A percentile compares a stretch with the other conserved stretches of the same genome.
Conservation (phyloP, 2,329 filamentous ascomycete genomes). For the Paracamarosporium sp. region DNA sequence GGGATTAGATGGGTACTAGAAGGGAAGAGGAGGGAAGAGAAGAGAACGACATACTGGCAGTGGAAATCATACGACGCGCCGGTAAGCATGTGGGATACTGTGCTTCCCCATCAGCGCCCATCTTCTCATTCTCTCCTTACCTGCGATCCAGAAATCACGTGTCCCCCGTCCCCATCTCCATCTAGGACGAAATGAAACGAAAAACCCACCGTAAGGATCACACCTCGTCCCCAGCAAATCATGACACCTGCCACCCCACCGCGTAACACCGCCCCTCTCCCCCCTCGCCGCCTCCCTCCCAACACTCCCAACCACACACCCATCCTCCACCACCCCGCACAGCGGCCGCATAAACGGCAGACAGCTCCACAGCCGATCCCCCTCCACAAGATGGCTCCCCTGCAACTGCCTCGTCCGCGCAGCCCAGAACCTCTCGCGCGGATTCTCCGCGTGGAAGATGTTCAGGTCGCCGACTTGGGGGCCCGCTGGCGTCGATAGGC, state of each 20-base stretch:
- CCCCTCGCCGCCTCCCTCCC: slow-evolving; percentile 8
- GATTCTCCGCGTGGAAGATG: slow-evolving; percentile 78
- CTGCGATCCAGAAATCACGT: too few relatives aligned
- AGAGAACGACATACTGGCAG: slow-evolving; percentile 70
- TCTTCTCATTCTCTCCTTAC: background rate
- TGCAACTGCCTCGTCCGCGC: slow-evolving; percentile 80
- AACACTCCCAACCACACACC: slow-evolving; percentile 66
- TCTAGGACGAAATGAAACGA: slow-evolving; percentile 4
- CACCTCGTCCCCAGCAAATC: slow-evolving; percentile 84
- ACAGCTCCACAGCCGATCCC: slow-evolving; percentile 79
- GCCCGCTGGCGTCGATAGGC: slow-evolving; percentile 77
- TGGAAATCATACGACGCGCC: slow-evolving; percentile 79
- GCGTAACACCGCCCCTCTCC: slow-evolving; percentile 56
- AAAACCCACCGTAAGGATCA: slow-evolving; percentile 71
- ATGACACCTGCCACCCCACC: slow-evolving; percentile 72
- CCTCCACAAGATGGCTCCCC: slow-evolving; percentile 72
- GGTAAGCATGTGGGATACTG: slow-evolving; percentile 73
- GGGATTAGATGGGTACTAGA: too few relatives aligned
- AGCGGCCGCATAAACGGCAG: slow-evolving; percentile 79
- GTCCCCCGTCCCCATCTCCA: too few relatives aligned
- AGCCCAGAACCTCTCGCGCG: slow-evolving; percentile 84
- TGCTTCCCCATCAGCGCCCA: background rate
- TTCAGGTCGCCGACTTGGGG: slow-evolving; percentile 86
- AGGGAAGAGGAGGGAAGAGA: background rate
- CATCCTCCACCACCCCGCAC: slow-evolving; percentile 71